Conservation (phyloP, 1,139 yeast species). For the Lodderomyces margitis region DNA sequence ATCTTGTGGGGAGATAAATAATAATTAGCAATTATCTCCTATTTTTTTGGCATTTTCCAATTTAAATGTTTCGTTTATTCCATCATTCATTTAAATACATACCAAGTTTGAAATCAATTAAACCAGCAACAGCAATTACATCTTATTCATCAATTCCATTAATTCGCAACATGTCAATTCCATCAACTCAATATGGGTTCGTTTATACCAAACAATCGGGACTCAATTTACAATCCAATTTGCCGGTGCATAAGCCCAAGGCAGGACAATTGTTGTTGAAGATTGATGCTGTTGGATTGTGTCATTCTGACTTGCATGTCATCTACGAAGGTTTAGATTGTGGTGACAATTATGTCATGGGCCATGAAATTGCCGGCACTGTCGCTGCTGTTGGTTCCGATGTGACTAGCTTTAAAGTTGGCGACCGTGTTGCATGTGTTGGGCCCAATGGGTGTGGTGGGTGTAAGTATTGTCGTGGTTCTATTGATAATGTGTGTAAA, state of each 20-base stretch:
- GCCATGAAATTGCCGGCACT: slow-evolving; percentile 50
- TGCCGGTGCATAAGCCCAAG: slow-evolving; percentile 31
- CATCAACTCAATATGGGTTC: slow-evolving; percentile 16
- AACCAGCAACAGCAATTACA: not conserved
- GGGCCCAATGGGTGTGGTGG: slow-evolving; percentile 18
- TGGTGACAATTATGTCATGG: slow-evolving; percentile 28
- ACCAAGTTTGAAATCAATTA: not conserved
- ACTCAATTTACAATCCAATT: slow-evolving; percentile 12
- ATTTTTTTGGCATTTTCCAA: not conserved
- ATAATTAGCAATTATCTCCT: not conserved
- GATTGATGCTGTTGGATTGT: slow-evolving; percentile 45
- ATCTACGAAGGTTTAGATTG: slow-evolving; percentile 23
- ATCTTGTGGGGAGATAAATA: too few species aligned
- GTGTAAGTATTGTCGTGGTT: slow-evolving; percentile 29
- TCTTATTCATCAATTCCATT: not conserved
- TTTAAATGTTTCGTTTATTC: slow-evolving; percentile 1
- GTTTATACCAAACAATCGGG: slow-evolving; percentile 12
- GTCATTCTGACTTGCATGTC: slow-evolving; percentile 45
- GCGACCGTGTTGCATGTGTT: slow-evolving; percentile 18
- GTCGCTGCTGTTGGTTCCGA: slow-evolving; percentile 17
- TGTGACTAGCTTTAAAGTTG: slow-evolving; percentile 10
- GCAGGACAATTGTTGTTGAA: slow-evolving; percentile 35
- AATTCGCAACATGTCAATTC: slow-evolving; percentile 14
- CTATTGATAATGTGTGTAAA: slow-evolving; percentile 35
- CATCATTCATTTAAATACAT: too few species aligned